Evolutionary conservation across 345 rosid genomes (phyloP), one percentile per base, ranked within the genome.

Genomic region (Linum usitatissimum): DNA sequence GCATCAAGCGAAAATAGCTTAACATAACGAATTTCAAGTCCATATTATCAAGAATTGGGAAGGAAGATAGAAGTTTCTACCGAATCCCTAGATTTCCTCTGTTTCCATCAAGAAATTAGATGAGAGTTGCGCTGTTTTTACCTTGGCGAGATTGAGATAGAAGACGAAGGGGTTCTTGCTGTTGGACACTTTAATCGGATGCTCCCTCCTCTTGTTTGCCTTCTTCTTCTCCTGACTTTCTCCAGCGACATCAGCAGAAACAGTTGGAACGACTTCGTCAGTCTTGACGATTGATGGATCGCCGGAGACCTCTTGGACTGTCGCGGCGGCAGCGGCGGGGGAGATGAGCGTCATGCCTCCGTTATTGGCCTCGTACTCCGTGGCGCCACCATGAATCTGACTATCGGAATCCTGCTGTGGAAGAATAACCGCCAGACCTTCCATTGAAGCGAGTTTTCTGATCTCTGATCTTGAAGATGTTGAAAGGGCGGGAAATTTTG

Each of bases 131-230:
- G 12, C 53, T 34, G 36, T n/a, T 23, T 9, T 21, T 68, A 73
- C 80, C 68, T 73, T 76, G 48, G 80, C 77, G 59, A 73, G 75
- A 70, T 64, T 70, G 57, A 73, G 80, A 53, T 76, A 76, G 68
- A 73, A 76, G 63, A 70, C 17, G 65, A 76, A 73, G 65, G 77
- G 77, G 57, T 70, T 73, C 75, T 76, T 73, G 66, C 61, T 70
- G 59, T 67, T 73, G 55, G 80, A 76, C 45, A 76, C 72, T 15
- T 64, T 71, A 57, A 76, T 69, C 54, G 53, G 63, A 18, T 72
- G 51, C 21, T 62, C 53, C 51, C 42, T 61, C 63, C 62, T 73
- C 60, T 68, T 72, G 59, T 48, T 57, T 21, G 21, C 51, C 60
- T 23, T 45, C 48, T 68, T 9, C 5, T 61, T 48, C 62, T 61